A percentile compares a stretch with the other conserved stretches of the same genome.
Conservation (phyloP, 2,329 filamentous ascomycete genomes). For the Beauveria rudraprayagi region DNA sequence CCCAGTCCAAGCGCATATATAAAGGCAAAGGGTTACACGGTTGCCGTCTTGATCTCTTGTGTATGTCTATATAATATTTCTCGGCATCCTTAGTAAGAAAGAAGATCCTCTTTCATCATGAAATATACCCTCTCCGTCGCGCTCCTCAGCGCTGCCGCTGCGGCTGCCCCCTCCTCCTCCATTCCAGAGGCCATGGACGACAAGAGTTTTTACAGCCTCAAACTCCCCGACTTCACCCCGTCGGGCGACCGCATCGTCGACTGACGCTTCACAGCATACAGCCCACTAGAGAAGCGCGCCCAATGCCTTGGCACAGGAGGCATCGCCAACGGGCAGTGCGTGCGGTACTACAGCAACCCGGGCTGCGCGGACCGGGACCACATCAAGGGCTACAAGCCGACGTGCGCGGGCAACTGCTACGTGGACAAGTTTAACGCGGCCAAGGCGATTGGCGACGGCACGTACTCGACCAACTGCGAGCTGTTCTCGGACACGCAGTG, state of each 20-base stretch:
- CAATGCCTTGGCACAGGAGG: not conserved
- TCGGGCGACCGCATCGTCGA: constrained; percentile 10
- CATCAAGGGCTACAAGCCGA: constrained; percentile 12
- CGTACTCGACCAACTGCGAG: constrained; percentile 12
- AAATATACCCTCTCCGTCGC: not conserved
- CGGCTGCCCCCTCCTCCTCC: not conserved
- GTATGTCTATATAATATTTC: no score
- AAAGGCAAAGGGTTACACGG: not conserved
- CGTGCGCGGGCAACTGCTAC: constrained; percentile 12
- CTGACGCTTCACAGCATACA: not conserved
- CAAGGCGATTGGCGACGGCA: constrained; percentile 8
- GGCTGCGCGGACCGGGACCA: constrained; percentile 7
- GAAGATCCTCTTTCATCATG: not conserved
- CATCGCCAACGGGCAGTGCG: constrained; percentile 10
- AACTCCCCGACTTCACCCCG: constrained; percentile 6
- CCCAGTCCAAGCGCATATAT: not conserved
- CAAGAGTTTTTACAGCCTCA: constrained; percentile 10
- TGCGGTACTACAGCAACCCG: constrained; percentile 6
- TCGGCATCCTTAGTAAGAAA: not conserved
- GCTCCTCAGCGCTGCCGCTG: not conserved
- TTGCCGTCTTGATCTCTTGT: no score
- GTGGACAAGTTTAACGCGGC: constrained; percentile 8
- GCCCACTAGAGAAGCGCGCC: constrained; percentile 1
- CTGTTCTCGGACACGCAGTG: constrained; percentile 8
- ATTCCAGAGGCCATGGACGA: not conserved